phyloP scores from a whole-genome alignment of 768 basidiomycete species.

The Hysterangium stoloniferum region DNA sequence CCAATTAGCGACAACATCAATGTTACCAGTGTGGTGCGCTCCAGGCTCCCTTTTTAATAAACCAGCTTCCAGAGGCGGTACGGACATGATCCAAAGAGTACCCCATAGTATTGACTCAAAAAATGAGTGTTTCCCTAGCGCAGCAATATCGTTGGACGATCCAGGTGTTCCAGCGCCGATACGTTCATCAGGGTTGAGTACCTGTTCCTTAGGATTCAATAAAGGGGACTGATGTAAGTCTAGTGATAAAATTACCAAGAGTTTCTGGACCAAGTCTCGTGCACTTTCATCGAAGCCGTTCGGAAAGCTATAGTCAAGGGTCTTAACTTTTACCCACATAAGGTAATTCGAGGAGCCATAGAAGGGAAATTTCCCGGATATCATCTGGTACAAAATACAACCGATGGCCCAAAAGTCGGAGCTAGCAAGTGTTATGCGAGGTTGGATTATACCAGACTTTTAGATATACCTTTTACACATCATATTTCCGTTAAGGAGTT shows the following conservation, averaged over 20 bases:
- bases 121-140: constrained; percentile 55
- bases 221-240: not conserved
- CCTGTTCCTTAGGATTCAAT: constrained; percentile 23
- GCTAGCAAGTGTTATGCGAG: constrained; percentile 30
- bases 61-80: constrained; percentile 52
- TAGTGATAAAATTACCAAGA: constrained; percentile 43
- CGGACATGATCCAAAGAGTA: constrained; percentile 54
- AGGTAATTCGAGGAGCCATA: constrained; percentile 87
- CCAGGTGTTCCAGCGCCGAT: constrained; percentile 47
- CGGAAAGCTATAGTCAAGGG: constrained; percentile 80
- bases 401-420: constrained; percentile 96
- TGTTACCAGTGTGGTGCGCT: constrained; percentile 22
- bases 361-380: constrained; percentile 88
- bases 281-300: constrained; percentile 78
- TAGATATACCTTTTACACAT: constrained; percentile 62
- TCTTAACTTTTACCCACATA: constrained; percentile 91
- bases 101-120: constrained; percentile 54
- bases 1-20: constrained; percentile 48
- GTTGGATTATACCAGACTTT: not conserved
- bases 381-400: constrained; percentile 90
- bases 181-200: constrained; percentile 49
- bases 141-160: constrained; percentile 30
- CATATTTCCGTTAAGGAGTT: constrained; percentile 66
- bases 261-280: constrained; percentile 65
- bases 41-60: constrained; percentile 40